Percentiles rank a stretch among this genome's conserved stretches.
These are phyloP conservation scores for Xylaria castorea DNA, from an alignment of 495 filamentous ascomycete genomes.

Conservation along the genomic window DNA sequence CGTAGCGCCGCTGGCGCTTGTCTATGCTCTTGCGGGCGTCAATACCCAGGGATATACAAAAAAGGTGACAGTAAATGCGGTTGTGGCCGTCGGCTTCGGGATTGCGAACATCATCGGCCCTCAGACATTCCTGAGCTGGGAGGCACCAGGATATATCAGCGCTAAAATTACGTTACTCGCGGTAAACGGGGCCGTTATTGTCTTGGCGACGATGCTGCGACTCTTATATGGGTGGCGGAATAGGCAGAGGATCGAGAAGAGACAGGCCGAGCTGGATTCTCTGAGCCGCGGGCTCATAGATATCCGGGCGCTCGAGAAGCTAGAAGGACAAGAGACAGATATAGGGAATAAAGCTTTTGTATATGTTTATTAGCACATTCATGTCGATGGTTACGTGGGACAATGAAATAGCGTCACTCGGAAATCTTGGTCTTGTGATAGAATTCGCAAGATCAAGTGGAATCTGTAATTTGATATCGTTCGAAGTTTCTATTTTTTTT, in stretches of 20 bases:
- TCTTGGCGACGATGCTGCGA: slow-evolving; percentile 49
- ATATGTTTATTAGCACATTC: slow-evolving; percentile 6
- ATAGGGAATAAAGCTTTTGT: slow-evolving; percentile 17
- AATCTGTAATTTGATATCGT: background rate
- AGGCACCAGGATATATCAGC: slow-evolving; percentile 65
- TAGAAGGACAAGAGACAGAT: slow-evolving; percentile 15
- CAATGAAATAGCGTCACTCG: background rate
- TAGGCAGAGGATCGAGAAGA: slow-evolving; percentile 42
- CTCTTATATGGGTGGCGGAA: slow-evolving; percentile 57
- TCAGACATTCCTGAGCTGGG: slow-evolving; percentile 67
- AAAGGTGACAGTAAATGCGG: slow-evolving; percentile 40
- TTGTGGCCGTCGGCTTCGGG: slow-evolving; percentile 65
- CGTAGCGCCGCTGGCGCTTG: slow-evolving; percentile 55
- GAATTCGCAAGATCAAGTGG: background rate
- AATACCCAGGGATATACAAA: slow-evolving; percentile 20
- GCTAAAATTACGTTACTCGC: slow-evolving; percentile 68
- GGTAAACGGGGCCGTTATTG: slow-evolving; percentile 49
- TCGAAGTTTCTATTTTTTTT: slow-evolving; percentile 1
- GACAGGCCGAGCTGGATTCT: slow-evolving; percentile 12
- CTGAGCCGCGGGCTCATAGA: background rate
- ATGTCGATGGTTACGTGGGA: background rate
- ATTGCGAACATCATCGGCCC: slow-evolving; percentile 73
- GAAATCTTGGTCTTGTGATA: background rate
- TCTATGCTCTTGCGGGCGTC: slow-evolving; percentile 44
- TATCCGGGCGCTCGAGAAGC: background rate